Conservation (phyloP, 176 grass and related monocot genomes). For the Lolium perenne region DNA sequence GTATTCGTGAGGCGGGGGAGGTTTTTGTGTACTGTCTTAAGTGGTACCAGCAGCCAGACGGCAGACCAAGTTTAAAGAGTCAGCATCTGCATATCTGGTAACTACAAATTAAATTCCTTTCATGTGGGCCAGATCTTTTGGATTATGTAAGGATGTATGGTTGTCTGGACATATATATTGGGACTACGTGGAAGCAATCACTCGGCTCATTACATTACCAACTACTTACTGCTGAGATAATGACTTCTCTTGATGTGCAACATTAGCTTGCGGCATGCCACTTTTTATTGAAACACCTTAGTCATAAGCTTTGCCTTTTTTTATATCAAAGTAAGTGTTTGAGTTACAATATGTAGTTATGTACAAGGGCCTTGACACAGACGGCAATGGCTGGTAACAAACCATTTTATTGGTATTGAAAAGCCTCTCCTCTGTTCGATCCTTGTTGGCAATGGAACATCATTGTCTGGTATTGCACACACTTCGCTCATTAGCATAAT, state of each 20-base stretch:
- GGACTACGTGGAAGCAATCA: constrained; percentile 23
- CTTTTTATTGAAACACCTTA: constrained; percentile 9
- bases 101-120: background rate
- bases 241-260: background rate
- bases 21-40: background rate
- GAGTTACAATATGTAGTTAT: constrained; percentile 2
- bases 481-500: background rate
- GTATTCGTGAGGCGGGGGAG: background rate
- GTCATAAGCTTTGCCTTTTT: background rate
- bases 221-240: background rate
- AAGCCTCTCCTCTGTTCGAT: background rate
- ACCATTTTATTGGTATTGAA: background rate
- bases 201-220: background rate
- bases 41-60: background rate
- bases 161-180: constrained; percentile 1
- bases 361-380: background rate
- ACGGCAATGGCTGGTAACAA: background rate
- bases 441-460: background rate
- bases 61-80: constrained; percentile 9
- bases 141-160: background rate
- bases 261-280: background rate
- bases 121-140: background rate
- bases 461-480: background rate
- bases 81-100: constrained; percentile 35
- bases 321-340: constrained; percentile 12